Evolutionary conservation across 139 green algal genomes (phyloP).

Genomic region (Chlorella sp.): DNA sequence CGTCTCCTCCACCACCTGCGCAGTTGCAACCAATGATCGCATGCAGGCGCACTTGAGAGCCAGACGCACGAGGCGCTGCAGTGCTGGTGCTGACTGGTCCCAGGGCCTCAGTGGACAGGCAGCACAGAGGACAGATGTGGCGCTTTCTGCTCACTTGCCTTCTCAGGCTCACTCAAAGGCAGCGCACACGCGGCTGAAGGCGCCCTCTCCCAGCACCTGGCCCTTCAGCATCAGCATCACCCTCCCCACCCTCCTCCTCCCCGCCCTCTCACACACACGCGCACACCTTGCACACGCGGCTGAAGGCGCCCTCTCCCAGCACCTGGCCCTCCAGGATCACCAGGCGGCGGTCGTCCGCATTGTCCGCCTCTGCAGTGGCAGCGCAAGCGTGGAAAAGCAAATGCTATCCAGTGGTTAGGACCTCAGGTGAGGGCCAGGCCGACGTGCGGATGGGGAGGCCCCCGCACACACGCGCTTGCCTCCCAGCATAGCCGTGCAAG

Average conservation of each 20-base stretch:
- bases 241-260: too few species aligned
- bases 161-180: too few species aligned
- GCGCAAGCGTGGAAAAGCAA: background rate
- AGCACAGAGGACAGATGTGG: too few species aligned
- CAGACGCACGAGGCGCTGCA: too few species aligned
- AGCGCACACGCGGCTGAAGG: slow-evolving; percentile 77
- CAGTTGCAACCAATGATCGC: too few species aligned
- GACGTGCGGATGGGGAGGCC: too few species aligned
- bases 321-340: slow-evolving; percentile 68
- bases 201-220: slow-evolving; percentile 74
- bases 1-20: too few species aligned
- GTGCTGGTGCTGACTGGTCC: too few species aligned
- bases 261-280: too few species aligned
- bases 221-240: slow-evolving; percentile 46
- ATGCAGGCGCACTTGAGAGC: too few species aligned
- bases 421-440: background rate
- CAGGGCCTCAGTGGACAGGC: too few species aligned
- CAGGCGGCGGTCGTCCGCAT: slow-evolving; percentile 21
- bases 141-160: too few species aligned
- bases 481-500: background rate
- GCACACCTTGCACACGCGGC: slow-evolving; percentile 43
- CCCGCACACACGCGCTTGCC: background rate
- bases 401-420: background rate
- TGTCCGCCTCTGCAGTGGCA: background rate
- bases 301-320: slow-evolving; percentile 84